These are phyloP conservation scores for Phialemonium atrogriseum DNA, from an alignment of 2,329 filamentous ascomycete species.

Conservation along the genomic window DNA sequence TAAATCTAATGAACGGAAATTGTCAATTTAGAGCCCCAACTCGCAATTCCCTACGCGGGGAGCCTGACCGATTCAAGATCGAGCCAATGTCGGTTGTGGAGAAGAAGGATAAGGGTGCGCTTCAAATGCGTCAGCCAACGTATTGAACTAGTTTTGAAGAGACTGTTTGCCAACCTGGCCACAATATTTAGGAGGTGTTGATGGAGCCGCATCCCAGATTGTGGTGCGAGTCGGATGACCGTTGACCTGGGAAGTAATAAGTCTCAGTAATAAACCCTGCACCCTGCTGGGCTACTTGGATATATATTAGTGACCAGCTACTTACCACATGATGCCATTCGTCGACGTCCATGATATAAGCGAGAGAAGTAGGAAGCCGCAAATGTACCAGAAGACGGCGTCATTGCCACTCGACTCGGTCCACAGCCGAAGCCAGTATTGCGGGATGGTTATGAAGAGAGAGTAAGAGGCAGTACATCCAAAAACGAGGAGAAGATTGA, in stretches of 20 bases:
- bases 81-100: slow-evolving; percentile 29
- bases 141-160: no score
- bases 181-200: slow-evolving; percentile 21
- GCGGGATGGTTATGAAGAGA: slow-evolving; percentile 27
- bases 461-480: slow-evolving; percentile 16
- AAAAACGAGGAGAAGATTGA: slow-evolving; percentile 19
- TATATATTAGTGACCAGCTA: slow-evolving; percentile 3
- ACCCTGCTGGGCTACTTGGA: no score
- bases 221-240: slow-evolving; percentile 24
- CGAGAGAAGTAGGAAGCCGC: slow-evolving; percentile 25
- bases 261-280: no score
- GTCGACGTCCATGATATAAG: slow-evolving; percentile 27
- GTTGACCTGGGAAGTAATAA: no score
- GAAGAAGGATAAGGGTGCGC: slow-evolving; percentile 31
- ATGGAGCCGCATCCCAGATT: slow-evolving; percentile 25
- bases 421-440: slow-evolving; percentile 31
- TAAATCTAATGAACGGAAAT: slow-evolving; percentile 23
- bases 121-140: slow-evolving; percentile 10
- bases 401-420: slow-evolving; percentile 17
- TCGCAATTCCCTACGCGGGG: no score
- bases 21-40: no score
- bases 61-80: slow-evolving; percentile 29
- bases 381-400: slow-evolving; percentile 21
- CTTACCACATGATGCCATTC: slow-evolving; percentile 24
- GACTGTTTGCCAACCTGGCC: slow-evolving; percentile 15